Base-by-base conservation (phyloP, 2,329 filamentous ascomycete genomes). In the Colletotrichum liriopes region DNA sequence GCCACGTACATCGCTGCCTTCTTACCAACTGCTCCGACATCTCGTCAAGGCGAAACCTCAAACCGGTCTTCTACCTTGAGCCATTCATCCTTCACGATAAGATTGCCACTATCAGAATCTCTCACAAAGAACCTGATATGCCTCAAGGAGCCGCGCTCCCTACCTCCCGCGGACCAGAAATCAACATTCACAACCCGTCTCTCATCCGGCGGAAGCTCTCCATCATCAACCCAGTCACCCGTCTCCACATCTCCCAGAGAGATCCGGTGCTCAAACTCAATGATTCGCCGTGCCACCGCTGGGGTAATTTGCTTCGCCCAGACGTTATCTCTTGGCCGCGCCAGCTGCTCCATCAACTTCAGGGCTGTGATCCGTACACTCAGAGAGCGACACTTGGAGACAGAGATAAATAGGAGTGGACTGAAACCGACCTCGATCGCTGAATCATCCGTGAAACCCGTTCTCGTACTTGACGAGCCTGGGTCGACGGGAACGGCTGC, bases 241-340 rank as follows among this genome's bases (percentile, higher is more conserved):
- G 14, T 6, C 3, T 43, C 64, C 5, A 11, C 16, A 3, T 37
- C 56, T 5, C n/a, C 37, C 37, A 74, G 26, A 7, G 43, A 37
- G 11, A 74, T 54, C 0, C 35, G 29, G 23, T 74, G 72, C 51
- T 85, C 82, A 2, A 83, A 59, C 61, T 81, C 77, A 0, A 84
- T 80, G 16, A 82, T 73, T 3, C 80, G 76, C 2, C 76, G 74
- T 0, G 80, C 82, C 3, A 84, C 77, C 7, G 75, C 73, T 0
- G 79, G 75, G 37, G 81, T 78, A 32, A 78, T 74, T 5, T 77
- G 76, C 0, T 78, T 77, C 3, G 79, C 77, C 82, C 84, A 86
- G 0, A 85, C 64, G 43, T 83, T 84, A 66, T 85, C 83, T 9
- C 79, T 74, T 1, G 82, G 77, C 16, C 35, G 39, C 41, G 35